Conservation (phyloP, 495 filamentous ascomycete species). For the Aspergillus taichungensis region DNA sequence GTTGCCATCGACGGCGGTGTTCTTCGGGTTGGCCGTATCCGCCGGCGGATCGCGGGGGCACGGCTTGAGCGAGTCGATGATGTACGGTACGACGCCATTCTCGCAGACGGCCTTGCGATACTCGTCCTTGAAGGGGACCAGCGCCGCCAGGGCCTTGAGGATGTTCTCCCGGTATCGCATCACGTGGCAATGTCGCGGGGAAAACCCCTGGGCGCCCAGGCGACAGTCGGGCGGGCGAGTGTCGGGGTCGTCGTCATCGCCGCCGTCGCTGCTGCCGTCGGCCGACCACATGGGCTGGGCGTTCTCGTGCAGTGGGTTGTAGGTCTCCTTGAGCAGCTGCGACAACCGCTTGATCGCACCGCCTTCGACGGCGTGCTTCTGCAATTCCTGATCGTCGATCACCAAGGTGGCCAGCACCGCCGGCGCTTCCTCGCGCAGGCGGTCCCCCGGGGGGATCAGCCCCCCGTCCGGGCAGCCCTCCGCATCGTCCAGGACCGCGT, state of each 20-base stretch:
- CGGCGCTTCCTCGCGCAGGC: conserved; percentile 61
- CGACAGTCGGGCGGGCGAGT: conserved; percentile 19
- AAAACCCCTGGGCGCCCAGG: conserved; percentile 53
- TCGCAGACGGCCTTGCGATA: conserved; percentile 79
- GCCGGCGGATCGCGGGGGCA: conserved; percentile 28
- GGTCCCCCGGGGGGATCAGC: conserved; percentile 25
- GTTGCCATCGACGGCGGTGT: conserved; percentile 36
- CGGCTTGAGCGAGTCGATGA: conserved; percentile 73
- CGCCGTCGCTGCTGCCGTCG: conserved; percentile 21
- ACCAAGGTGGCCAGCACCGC: conserved; percentile 69
- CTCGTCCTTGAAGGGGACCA: conserved; percentile 74
- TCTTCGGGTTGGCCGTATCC: conserved; percentile 27
- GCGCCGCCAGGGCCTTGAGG: conserved; percentile 67
- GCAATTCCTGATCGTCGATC: conserved; percentile 63
- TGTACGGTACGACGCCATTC: conserved; percentile 65
- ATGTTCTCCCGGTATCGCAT: conserved; percentile 69
- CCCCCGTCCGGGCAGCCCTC: conserved; percentile 31
- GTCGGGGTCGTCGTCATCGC: conserved; percentile 13
- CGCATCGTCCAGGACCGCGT: conserved; percentile 27
- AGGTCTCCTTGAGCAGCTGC: conserved; percentile 67
- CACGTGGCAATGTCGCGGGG: conserved; percentile 57
- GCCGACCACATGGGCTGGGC: conserved; percentile 33
- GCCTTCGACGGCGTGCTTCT: conserved; percentile 76
- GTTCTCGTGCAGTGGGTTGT: conserved; percentile 35
- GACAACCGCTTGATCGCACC: conserved; percentile 63